Conservation (phyloP, 2,329 filamentous ascomycete genomes). For the Pezicula carpinea region DNA sequence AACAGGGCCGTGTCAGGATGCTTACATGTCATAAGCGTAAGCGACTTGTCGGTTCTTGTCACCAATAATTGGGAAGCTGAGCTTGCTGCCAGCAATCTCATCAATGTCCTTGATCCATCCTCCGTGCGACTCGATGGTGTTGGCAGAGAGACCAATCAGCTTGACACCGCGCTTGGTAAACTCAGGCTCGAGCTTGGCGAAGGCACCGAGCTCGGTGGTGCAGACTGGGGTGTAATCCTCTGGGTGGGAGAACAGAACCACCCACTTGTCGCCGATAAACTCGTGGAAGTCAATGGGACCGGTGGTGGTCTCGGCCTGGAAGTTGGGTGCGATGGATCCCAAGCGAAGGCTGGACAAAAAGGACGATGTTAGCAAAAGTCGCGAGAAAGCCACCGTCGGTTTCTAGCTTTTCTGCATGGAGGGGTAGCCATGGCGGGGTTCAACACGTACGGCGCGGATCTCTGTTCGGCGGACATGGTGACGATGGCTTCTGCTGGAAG, state of each 20-base stretch:
- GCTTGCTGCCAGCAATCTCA: slow-evolving; percentile 67
- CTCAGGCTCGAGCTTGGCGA: slow-evolving; percentile 83
- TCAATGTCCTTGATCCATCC: slow-evolving; percentile 89
- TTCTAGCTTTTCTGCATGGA: neutral
- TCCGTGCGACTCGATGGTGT: slow-evolving; percentile 77
- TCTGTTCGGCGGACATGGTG: too few relatives aligned
- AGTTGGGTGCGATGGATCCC: slow-evolving; percentile 70
- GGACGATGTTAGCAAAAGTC: neutral
- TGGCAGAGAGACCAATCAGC: slow-evolving; percentile 86
- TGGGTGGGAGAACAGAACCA: slow-evolving; percentile 79
- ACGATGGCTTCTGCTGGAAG: too few relatives aligned
- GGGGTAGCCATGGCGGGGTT: neutral
- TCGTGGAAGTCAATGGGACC: slow-evolving; percentile 79
- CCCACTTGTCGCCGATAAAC: slow-evolving; percentile 75
- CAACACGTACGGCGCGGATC: too few relatives aligned
- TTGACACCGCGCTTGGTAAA: slow-evolving; percentile 85
- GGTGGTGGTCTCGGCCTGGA: slow-evolving; percentile 74
- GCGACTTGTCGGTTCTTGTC: slow-evolving; percentile 77
- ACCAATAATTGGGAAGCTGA: slow-evolving; percentile 76
- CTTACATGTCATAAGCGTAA: slow-evolving; percentile 73
- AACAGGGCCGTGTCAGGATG: slow-evolving; percentile 2
- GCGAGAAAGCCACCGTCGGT: too few relatives aligned
- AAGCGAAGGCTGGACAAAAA: slow-evolving; percentile 50
- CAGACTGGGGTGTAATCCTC: slow-evolving; percentile 93
- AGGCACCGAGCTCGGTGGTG: slow-evolving; percentile 91